Percentiles rank a stretch among this genome's conserved stretches.
These are phyloP conservation scores for Penicillium corylophilum DNA, from an alignment of 2,329 filamentous ascomycete species.

Conservation along the genomic window DNA sequence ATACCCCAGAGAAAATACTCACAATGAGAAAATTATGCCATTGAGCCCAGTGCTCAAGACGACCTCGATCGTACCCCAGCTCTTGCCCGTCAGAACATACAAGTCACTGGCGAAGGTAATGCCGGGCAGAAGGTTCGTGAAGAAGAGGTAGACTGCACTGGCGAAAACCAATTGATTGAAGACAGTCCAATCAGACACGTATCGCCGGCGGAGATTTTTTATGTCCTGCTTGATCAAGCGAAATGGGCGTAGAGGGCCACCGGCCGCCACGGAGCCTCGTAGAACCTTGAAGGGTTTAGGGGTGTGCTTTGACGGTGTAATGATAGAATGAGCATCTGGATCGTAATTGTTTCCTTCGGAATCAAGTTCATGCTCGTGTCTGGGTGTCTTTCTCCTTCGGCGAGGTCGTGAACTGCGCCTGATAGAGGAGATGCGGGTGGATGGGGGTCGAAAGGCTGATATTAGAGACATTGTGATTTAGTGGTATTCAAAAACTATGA, in stretches of 20 bases:
- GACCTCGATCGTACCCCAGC: constrained; percentile 66
- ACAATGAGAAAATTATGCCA: constrained; percentile 63
- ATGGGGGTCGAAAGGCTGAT: constrained; percentile 36
- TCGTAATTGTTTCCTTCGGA: constrained; percentile 19
- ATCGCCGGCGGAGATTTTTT: constrained; percentile 48
- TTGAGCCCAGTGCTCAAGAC: constrained; percentile 66
- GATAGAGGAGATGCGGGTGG: constrained; percentile 27
- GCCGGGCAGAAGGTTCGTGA: constrained; percentile 65
- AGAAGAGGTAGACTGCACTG: constrained; percentile 65
- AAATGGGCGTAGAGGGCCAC: constrained; percentile 52
- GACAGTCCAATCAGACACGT: constrained; percentile 54
- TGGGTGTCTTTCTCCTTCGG: constrained; percentile 17
- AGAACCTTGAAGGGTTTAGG: constrained; percentile 32
- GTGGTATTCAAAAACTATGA: background rate
- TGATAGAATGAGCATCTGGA: constrained; percentile 36
- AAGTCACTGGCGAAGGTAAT: constrained; percentile 68
- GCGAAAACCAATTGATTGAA: constrained; percentile 66
- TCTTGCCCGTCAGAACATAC: constrained; percentile 60
- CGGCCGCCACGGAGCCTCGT: constrained; percentile 32
- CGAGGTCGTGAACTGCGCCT: constrained; percentile 24
- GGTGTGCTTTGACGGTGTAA: constrained; percentile 40
- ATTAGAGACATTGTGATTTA: constrained; percentile 30
- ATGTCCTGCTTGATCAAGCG: constrained; percentile 54
- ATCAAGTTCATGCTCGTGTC: constrained; percentile 7
- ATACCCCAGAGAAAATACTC: constrained; percentile 2